These are phyloP conservation scores for Lichtheimia ramosa DNA, from an alignment of 371 early-diverging fungal genomes.

Conservation along the genomic window DNA sequence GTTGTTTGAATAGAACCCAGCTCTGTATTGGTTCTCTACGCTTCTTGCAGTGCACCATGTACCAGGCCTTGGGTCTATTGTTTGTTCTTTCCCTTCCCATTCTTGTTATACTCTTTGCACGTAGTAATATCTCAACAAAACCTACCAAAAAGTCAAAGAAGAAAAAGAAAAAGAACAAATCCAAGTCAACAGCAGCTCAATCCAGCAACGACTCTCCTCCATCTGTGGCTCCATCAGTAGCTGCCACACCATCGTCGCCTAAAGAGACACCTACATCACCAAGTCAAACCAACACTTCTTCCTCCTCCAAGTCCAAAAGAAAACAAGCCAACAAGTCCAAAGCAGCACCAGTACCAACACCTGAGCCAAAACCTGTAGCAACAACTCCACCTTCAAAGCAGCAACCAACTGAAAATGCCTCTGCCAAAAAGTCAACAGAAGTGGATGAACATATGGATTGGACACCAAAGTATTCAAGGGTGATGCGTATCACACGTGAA, in stretches of 20 bases:
- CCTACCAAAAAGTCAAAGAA: conserved; percentile 7
- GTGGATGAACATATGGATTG: conserved; percentile 48
- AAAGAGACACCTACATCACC: too few species aligned
- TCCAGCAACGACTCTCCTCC: background rate
- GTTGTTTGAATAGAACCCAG: too few species aligned
- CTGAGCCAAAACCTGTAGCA: background rate
- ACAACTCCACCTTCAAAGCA: background rate
- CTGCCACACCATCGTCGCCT: background rate
- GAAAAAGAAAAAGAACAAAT: conserved; percentile 11
- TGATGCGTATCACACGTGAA: conserved; percentile 40
- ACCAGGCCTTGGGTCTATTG: conserved; percentile 20
- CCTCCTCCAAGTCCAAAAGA: background rate
- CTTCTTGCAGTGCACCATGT: conserved; percentile 12
- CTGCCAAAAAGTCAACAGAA: conserved; percentile 10
- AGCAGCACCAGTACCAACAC: background rate
- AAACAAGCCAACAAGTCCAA: background rate
- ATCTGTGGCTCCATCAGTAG: background rate
- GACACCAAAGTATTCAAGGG: conserved; percentile 37
- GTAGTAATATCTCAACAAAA: conserved; percentile 2
- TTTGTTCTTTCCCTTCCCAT: conserved; percentile 24
- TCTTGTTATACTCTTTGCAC: conserved; percentile 14
- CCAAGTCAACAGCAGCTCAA: background rate
- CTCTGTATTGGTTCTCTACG: too few species aligned
- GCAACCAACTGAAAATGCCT: background rate
- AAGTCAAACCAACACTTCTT: background rate